Base-by-base conservation (phyloP, 2,329 filamentous ascomycete genomes). In the Penicillium sp. region DNA sequence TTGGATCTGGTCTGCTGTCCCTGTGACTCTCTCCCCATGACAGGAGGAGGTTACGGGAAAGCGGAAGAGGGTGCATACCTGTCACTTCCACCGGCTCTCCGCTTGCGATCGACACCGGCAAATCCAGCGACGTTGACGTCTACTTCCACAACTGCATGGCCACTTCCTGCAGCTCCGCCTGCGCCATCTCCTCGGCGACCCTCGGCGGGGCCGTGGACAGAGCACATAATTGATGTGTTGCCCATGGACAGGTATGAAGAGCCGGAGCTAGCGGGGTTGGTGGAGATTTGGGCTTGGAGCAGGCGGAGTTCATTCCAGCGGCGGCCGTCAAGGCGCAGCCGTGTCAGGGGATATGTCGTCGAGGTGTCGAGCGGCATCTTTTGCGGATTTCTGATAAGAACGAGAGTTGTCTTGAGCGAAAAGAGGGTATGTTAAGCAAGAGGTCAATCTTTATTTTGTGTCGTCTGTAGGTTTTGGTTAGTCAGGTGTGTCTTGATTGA, bases 221-320 rank as follows among this genome's bases (percentile, higher is more conserved):
- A 91, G 76, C 93, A 97, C 77, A 97, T 90, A 66, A 99, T 88
- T 72, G 96, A 94, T 23, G 94, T 99, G 77, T 97, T 96, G 68
- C 94, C 94, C 88, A 96, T 96, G 73, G 96, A 91, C 58, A 97
- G 86, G 76, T 96, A 96, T 60, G 89, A 91, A 44, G 90, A 96
- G 36, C 94, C 94, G 68, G 97, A 94, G 54, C 92, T 92, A 49
- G 92, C 89, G 59, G 92, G 88, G 76, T 97, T 94, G 1, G 92
- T 97, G 60, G 89, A 90, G 71, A 99, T 92, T 76, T 95, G 90
- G 47, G 90, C 93, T 70, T 91, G 87, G 50, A 96, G 84, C 8
- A 91, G 87, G 29, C 94, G 91, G 39, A 99, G 85, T 75, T 99
- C 94, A 79, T 99, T 97, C 94, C 94, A 99, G 67, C 94, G 87